Percentiles rank a stretch among this genome's conserved stretches.
phyloP scores from a whole-genome alignment of 2,329 filamentous ascomycete species.

The Xylariaceae sp. region DNA sequence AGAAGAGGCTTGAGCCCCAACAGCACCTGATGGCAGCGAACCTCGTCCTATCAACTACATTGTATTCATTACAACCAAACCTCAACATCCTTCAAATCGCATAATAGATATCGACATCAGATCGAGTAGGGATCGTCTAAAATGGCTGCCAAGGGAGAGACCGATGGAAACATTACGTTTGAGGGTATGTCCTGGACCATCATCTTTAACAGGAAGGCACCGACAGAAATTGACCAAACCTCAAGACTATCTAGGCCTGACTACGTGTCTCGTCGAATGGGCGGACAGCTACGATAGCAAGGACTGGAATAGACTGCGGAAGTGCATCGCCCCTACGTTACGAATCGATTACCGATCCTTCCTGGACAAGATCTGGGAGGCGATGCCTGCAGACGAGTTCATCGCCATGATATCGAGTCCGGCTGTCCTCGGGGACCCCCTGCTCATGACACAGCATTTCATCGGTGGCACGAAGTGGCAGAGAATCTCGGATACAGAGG shows the following conservation, averaged over 20 bases:
- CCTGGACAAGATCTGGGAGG: conserved; percentile 56
- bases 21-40: too few relatives aligned
- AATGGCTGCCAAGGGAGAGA: conserved; percentile 8
- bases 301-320: conserved; percentile 56
- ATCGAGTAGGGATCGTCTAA: neutral
- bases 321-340: conserved; percentile 60
- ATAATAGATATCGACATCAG: neutral
- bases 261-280: conserved; percentile 47
- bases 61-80: neutral
- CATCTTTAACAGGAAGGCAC: too few relatives aligned
- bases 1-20: too few relatives aligned
- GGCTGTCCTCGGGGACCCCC: conserved; percentile 56
- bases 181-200: too few relatives aligned
- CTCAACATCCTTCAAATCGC: neutral
- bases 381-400: conserved; percentile 60
- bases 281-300: conserved; percentile 63
- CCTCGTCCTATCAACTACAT: too few relatives aligned
- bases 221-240: too few relatives aligned
- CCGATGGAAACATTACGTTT: neutral
- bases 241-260: conserved; percentile 30
- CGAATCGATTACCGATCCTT: conserved; percentile 67
- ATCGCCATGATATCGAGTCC: conserved; percentile 55
- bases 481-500: conserved; percentile 53
- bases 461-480: conserved; percentile 58
- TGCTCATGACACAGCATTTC: conserved; percentile 62